Evolutionary conservation across 2,329 filamentous ascomycete genomes (phyloP), one percentile per base, ranked within the genome.

Genomic region (Alternaria tenuissima): DNA sequence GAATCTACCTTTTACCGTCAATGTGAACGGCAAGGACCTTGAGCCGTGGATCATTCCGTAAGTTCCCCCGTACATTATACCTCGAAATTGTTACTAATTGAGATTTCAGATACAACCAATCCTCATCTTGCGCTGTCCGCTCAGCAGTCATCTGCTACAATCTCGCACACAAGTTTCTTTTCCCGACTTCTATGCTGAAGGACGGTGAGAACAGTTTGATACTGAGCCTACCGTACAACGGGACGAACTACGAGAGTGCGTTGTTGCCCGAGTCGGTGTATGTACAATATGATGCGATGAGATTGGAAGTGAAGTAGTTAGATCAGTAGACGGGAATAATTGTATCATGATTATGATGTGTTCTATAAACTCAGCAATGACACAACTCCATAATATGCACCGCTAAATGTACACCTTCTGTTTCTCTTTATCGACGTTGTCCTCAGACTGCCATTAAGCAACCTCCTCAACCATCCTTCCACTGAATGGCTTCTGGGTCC

Each of bases 261-360:
- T 52, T 89, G 8, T 65, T 63, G 18, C 67, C 67, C 5, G 76
- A 77, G 43, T 82, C 81, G 1, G 80, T 87, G 0, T 90, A 90
- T 73, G 83, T 90, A 6, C 87, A 90, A 78, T 90, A 90, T 64
- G 88, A 90, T 76, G 87, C 88, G 2, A 67, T 90, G 70, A 80
- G 87, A 52, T 67, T 90, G 47, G 88, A 90, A 69, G 70, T 89
- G 26, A 71, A 73, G 55, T 84, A 77, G 57, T 16, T 43, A 28
- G 30, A 26, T 6, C 38, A 41, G 9, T 39, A 22, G 18, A 14
- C 20, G 5, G 39, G 8, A 22, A 8, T 3, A 24, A 16, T 5
- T 41, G 32, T n/a, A 44, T 20, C 12, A 34, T 41, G 20, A 20
- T 22, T 30, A 11, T 32, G 26, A 32, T 14, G 16, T 34, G 7